Base-by-base conservation (phyloP, 768 basidiomycete species). In the Mycena filopes region DNA sequence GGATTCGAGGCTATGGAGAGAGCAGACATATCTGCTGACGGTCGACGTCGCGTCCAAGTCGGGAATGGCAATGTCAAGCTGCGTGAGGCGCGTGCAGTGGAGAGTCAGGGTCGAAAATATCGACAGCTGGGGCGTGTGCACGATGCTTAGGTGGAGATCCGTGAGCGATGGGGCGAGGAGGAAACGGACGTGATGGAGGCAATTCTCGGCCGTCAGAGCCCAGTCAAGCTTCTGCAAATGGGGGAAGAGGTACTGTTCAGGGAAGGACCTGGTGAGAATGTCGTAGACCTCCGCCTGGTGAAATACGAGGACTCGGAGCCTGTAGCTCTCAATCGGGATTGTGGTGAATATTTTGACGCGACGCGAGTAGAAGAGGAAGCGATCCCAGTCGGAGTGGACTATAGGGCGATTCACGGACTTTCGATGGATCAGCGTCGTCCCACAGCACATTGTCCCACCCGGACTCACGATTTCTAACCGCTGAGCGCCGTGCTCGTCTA, bases 331-430 rank as follows among this genome's bases (percentile, higher is more conserved):
- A 6, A 33, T 33, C 33, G 33, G 33, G n/a, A n/a, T n/a, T n/a
- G n/a, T 33, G 7, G 33, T 7, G 20, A 57, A 57, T 23, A 31
- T 47, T 18, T 47, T 57, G n/a, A 57, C 56, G 18, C 56, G 56
- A 12, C 28, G 45, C 18, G 45, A 47, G 38, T 48, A 57, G 15
- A 48, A 57, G 6, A 57, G 7, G 13, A 21, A 47, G 33, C 56
- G 56, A 23, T 21, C 25, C 42, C 45, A 57, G 56, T 57, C 56
- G 13, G 45, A 10, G 3, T n/a, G 9, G 26, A 15, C 11, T 10
- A 49, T 15, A 20, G 48, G 13, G 7, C 48, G 48, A 15, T 26
- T 23, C 2, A 31, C 10, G 20, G 12, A 7, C 48, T 49, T 10
- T 28, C 2, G 9, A 49, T 8, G 16, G 7, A n/a, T 49, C 8